These are phyloP conservation scores for Quercus tomentella DNA, from an alignment of 331 rosid species.

Conservation along the genomic window DNA sequence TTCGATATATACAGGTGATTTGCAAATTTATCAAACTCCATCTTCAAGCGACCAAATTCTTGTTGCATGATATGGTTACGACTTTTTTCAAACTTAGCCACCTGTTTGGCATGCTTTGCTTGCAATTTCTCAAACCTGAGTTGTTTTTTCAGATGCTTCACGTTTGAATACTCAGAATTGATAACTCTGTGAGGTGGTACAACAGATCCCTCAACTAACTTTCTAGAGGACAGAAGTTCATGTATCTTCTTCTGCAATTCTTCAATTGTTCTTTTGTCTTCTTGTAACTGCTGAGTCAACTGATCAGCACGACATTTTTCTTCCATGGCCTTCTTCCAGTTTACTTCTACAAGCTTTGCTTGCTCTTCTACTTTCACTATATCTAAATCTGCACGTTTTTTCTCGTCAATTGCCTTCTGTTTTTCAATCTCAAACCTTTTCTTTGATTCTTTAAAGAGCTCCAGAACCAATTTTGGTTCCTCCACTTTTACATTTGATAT, in stretches of 20 bases:
- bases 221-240: conserved; percentile 40
- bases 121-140: conserved; percentile 62
- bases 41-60: conserved; percentile 54
- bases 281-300: conserved; percentile 49
- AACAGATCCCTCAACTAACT: conserved; percentile 34
- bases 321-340: conserved; percentile 50
- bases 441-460: conserved; percentile 36
- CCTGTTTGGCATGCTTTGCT: conserved; percentile 47
- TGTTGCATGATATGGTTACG: conserved; percentile 36
- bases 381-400: conserved; percentile 39
- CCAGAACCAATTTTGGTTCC: conserved; percentile 19
- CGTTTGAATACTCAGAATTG: conserved; percentile 31
- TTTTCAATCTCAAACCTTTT: conserved; percentile 48
- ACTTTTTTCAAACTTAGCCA: conserved; percentile 56
- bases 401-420: conserved; percentile 34
- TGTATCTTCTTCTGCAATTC: conserved; percentile 40
- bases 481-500: conserved; percentile 8
- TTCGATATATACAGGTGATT: conserved; percentile 55
- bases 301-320: conserved; percentile 52
- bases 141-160: conserved; percentile 57
- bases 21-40: conserved; percentile 49
- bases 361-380: conserved; percentile 40
- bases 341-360: conserved; percentile 44
- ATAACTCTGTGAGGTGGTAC: conserved; percentile 22
- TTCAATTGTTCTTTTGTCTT: conserved; percentile 35